Percentiles rank a stretch among this genome's conserved stretches.
Evolutionary conservation across 305 asterid genomes (phyloP).

Genomic region (Lippia alba): DNA sequence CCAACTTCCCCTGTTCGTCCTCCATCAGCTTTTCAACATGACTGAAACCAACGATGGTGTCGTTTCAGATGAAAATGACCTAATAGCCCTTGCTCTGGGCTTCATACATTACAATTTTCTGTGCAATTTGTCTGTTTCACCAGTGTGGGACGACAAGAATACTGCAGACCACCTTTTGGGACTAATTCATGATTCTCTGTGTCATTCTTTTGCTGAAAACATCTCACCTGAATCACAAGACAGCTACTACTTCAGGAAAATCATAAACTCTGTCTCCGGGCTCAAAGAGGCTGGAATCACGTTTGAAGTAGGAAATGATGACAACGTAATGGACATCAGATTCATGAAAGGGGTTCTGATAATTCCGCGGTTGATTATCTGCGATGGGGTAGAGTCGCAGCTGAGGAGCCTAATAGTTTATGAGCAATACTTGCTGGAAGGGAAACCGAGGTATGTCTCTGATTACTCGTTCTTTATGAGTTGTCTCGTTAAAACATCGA

Average conservation of each 20-base stretch:
- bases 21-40: slow-evolving; percentile 20
- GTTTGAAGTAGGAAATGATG: background rate
- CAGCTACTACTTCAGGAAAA: background rate
- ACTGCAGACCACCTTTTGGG: slow-evolving; percentile 17
- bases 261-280: slow-evolving; percentile 14
- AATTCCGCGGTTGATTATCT: slow-evolving; percentile 19
- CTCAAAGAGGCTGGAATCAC: slow-evolving; percentile 17
- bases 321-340: slow-evolving; percentile 3
- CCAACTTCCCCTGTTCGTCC: slow-evolving; percentile 28
- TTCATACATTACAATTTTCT: background rate
- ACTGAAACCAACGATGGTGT: background rate
- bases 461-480: slow-evolving; percentile 10
- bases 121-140: background rate
- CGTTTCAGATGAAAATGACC: background rate
- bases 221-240: background rate
- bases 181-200: slow-evolving; percentile 1
- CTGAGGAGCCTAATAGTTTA: slow-evolving; percentile 23
- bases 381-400: slow-evolving; percentile 27
- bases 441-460: background rate
- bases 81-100: background rate
- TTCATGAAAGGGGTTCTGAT: background rate
- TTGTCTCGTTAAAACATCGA: slow-evolving; percentile 17
- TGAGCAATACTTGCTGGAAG: slow-evolving; percentile 17
- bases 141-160: background rate
- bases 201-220: background rate